Evolutionary conservation across 192 early-diverging fungal species (phyloP).

Genomic region (Backusella macrospora): DNA sequence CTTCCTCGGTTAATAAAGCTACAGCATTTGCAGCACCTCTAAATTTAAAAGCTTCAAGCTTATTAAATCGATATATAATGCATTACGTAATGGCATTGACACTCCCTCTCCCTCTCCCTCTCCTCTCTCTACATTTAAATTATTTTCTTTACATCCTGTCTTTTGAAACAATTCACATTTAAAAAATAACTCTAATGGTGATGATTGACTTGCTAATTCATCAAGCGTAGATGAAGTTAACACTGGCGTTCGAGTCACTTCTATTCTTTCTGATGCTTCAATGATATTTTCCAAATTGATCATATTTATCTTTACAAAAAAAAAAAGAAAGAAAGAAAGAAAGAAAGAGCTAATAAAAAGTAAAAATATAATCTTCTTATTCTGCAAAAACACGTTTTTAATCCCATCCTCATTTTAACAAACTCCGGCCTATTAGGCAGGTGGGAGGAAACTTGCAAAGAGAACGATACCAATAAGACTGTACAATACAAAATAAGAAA

Average conservation of each 20-base stretch:
- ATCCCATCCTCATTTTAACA: not conserved
- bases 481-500: constrained; percentile 78
- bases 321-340: not conserved
- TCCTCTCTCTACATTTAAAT: not conserved
- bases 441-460: constrained; percentile 89
- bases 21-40: constrained; percentile 61
- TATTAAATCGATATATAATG: not conserved
- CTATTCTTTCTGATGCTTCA: constrained; percentile 45
- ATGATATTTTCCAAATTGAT: constrained; percentile 22
- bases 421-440: constrained; percentile 56
- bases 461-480: constrained; percentile 75
- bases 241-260: constrained; percentile 50
- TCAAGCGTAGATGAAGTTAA: constrained; percentile 44
- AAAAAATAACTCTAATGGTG: constrained; percentile 46
- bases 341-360: no score
- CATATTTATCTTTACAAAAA: constrained; percentile 14
- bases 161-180: constrained; percentile 60
- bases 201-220: constrained; percentile 9
- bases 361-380: not conserved
- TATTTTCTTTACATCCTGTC: constrained; percentile 33
- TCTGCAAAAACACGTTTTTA: not conserved
- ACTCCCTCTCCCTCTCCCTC: not conserved
- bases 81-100: not conserved
- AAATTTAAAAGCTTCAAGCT: constrained; percentile 53
- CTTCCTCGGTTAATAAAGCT: constrained; percentile 24